Base-by-base conservation (phyloP, 805 yeast genomes). In the Kluyveromyces wickerhamii region DNA sequence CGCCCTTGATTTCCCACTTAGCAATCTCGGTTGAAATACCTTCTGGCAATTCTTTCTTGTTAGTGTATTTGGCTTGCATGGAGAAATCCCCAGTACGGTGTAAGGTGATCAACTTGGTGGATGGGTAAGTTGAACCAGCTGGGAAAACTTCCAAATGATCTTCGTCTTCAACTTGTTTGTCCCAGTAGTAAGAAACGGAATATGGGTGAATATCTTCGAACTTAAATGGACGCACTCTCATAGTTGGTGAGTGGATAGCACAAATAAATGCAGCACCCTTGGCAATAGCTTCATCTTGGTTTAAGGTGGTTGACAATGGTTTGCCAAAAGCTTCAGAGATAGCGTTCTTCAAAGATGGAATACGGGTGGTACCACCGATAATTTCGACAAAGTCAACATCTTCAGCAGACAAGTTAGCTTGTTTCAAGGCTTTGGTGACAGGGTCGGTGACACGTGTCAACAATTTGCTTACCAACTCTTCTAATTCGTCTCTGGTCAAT, bases 181-280 rank as follows among this genome's bases (percentile, higher is more conserved):
- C 94, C 97, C 98, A 94, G 65, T 66, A 74, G 77, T 86, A 92
- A 26, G 96, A 81, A 47, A 92, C 96, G 19, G 96, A 78, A 77
- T 75, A 75, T 56, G 78, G 81, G 77, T 88, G 89, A 62, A 78
- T 67, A 63, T 92, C 99, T 70, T 89, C 96, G 60, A 88, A 92
- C 69, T 89, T 89, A 81, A 92, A 92, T 49, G 96, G 96, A 68
- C 97, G 83, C 35, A 92, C 98, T 70, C 98, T 84, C 54, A 92
- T 77, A 47, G 96, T 88, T 66, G 98, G 98, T 22, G 97, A 89
- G 73, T 88, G 97, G 69, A 87, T 84, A 49, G 98, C 99, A 66
- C 98, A 92, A 57, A 92, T 83, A 67, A 92, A 92, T 32, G 98
- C 96, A 54, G 95, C 94, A 71, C 99, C 99, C 66, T 89, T 85